Evolutionary conservation across 495 filamentous ascomycete genomes (phyloP), one percentile per base, ranked within the genome.

Genomic region (Elasticomyces elasticus): DNA sequence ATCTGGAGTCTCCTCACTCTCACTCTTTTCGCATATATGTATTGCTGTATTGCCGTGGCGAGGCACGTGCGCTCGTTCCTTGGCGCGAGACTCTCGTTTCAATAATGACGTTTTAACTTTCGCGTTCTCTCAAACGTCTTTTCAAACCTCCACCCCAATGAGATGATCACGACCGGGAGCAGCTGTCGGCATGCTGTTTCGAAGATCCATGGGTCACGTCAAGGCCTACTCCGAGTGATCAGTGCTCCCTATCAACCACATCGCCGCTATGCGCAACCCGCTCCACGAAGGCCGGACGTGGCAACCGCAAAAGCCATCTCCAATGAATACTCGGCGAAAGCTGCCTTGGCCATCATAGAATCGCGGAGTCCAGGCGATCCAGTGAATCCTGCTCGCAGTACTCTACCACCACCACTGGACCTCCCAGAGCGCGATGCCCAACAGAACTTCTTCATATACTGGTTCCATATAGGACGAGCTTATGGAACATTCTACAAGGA

Each of bases 401-500:
- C 80, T 10, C 77, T 79, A 35, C 79, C 83, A 0, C 76, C 80
- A 0, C 75, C 75, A 0, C 72, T 86, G 44, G 49, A 67, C 31
- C 63, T 82, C n/a, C 78, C 81, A 1, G 49, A 40, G 13, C 74
- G 70, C 27, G 59, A 63, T 10, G 54, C 67, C 5, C 51, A 59
- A 27, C 63, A 71, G 30, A 68, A 65, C 25, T 61, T 64, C 26
- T 61, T 79, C 59, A 54, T 56, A 0, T 72, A 84, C 69, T 62
- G 72, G 35, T 68, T 76, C 62, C 42, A 55, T 0, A 63, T 72
- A 4, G 83, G 81, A 42, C 78, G 78, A 50, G 72, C 78, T 20
- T 86, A 85, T 68, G 59, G 81, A 5, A 67, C 69, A 27, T 97
- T 97, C 77, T 97, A 95, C 79, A 94, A 94, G 66, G 77, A 79